phyloP scores from a whole-genome alignment of 1,284 basidiomycete genomes.

The Sanghuangporus baumii region DNA sequence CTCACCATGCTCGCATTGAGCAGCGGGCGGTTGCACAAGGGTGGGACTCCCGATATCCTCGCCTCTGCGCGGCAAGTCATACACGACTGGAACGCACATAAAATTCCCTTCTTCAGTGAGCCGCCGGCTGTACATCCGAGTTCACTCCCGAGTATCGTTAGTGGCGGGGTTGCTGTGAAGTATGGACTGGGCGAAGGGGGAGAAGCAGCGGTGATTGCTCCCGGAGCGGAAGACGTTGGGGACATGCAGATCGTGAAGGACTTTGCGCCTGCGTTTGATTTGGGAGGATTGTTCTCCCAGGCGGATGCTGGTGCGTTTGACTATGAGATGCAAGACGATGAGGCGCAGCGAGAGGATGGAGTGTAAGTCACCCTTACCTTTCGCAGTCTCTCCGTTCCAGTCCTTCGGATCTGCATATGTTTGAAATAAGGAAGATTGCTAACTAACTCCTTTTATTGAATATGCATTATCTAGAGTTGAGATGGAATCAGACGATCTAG shows the following conservation, averaged over 20 bases:
- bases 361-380: conserved; percentile 30
- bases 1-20: conserved; percentile 87
- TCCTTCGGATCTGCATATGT: not conserved
- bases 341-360: conserved; percentile 33
- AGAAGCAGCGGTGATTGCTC: conserved; percentile 40
- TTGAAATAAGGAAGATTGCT: conserved; percentile 13
- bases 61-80: conserved; percentile 82
- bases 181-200: not conserved
- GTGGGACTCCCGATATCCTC: conserved; percentile 87
- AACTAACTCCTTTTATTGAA: conserved; percentile 17
- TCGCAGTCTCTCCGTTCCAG: not conserved
- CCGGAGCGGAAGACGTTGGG: conserved; percentile 69
- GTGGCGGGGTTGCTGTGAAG: conserved; percentile 11
- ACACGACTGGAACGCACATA: conserved; percentile 94
- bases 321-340: conserved; percentile 30
- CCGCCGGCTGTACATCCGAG: conserved; percentile 80
- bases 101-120: conserved; percentile 83
- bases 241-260: conserved; percentile 63
- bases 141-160: conserved; percentile 52
- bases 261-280: conserved; percentile 67
- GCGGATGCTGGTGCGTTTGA: conserved; percentile 71
- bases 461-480: conserved; percentile 19
- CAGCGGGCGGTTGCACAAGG: conserved; percentile 85
- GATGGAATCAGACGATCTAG: conserved; percentile 43
- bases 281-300: conserved; percentile 68